phyloP scores from a whole-genome alignment of 352 stramenopile genomes.

The Phytopythium chamaehyphon region DNA sequence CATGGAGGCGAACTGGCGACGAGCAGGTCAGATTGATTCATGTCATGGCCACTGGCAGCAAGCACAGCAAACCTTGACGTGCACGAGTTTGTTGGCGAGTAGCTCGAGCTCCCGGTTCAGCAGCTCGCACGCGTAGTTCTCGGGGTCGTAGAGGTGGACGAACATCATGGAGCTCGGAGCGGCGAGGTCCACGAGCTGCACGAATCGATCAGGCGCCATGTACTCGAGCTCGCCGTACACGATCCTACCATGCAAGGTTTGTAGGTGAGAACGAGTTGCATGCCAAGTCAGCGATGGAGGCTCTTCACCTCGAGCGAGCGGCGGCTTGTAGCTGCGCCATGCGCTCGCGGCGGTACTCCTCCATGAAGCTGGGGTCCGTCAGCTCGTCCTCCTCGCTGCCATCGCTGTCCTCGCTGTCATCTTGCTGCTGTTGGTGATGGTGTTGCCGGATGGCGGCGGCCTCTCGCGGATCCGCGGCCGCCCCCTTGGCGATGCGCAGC shows the following conservation, averaged over 20 bases:
- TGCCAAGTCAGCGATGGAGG: constrained; percentile 4
- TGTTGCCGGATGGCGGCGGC: background rate
- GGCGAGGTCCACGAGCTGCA: constrained; percentile 32
- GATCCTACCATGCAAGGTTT: constrained; percentile 14
- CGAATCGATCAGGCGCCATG: constrained; percentile 51
- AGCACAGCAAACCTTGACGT: constrained; percentile 44
- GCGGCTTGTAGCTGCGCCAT: constrained; percentile 56
- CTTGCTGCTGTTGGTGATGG: background rate
- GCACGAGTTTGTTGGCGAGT: constrained; percentile 46
- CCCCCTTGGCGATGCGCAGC: constrained; percentile 61
- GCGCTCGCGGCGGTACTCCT: constrained; percentile 57
- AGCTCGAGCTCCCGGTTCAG: constrained; percentile 63
- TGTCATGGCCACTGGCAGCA: background rate
- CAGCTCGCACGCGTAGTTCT: constrained; percentile 70
- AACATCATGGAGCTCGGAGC: constrained; percentile 24
- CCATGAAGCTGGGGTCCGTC: constrained; percentile 51
- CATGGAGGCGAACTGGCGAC: constrained; percentile 51
- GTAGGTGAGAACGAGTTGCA: too few relatives aligned
- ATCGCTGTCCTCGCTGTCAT: constrained; percentile 17
- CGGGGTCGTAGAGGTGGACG: constrained; percentile 63
- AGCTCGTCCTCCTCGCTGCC: constrained; percentile 45
- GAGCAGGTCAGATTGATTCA: constrained; percentile 4
- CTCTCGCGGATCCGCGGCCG: constrained; percentile 2
- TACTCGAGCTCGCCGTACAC: constrained; percentile 55
- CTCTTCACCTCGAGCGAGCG: constrained; percentile 1